Conservation (phyloP, 192 early-diverging fungal species). For the Backusella morwellensis region DNA sequence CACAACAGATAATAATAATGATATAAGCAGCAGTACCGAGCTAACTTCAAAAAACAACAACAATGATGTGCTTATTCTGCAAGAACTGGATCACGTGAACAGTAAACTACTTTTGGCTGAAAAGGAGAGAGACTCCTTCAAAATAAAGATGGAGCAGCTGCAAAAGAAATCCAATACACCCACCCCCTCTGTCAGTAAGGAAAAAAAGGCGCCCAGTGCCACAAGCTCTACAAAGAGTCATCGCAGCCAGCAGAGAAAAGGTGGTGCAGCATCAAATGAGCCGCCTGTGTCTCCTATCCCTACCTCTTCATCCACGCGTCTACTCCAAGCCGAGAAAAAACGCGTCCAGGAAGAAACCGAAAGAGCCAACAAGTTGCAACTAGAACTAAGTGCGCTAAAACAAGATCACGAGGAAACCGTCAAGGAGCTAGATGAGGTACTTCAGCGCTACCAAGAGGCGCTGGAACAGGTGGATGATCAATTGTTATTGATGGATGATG, state of each 20-base stretch:
- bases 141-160: constrained; percentile 5
- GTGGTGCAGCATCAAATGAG: not conserved
- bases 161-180: not conserved
- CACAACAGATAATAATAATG: not conserved
- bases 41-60: not conserved
- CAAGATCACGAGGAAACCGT: constrained; percentile 8
- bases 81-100: constrained; percentile 18
- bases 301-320: not conserved
- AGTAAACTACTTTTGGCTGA: constrained; percentile 9
- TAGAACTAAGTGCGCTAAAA: not conserved
- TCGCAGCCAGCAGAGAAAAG: not conserved
- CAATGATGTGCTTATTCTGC: constrained; percentile 9
- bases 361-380: constrained; percentile 1
- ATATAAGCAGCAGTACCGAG: not conserved
- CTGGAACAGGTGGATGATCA: constrained; percentile 3
- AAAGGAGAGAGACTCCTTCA: constrained; percentile 10
- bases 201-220: not conserved
- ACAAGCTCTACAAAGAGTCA: not conserved
- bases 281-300: not conserved
- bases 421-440: constrained; percentile 20
- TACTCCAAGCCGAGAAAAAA: not conserved
- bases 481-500: not conserved
- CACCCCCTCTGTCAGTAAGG: not conserved
- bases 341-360: constrained; percentile 15
- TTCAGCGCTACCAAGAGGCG: constrained; percentile 20